Percentiles rank a stretch among this genome's conserved stretches.
Conservation (phyloP, 805 yeast genomes). For the Starmerella riodocensis region DNA sequence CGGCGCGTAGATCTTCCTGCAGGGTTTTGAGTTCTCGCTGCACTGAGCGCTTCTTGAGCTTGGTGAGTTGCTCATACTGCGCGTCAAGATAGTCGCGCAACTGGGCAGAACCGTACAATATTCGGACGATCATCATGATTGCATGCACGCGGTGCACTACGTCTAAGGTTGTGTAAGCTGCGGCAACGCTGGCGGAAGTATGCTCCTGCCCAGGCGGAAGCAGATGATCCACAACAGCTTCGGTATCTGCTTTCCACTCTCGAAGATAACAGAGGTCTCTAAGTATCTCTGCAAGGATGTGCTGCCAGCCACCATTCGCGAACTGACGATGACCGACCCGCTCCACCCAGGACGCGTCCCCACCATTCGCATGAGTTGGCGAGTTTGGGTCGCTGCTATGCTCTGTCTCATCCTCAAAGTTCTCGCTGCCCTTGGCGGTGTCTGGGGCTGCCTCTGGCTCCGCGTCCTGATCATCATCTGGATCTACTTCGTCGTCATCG, state of each 20-base stretch:
- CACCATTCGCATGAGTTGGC: too few species aligned
- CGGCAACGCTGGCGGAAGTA: constrained; percentile 36
- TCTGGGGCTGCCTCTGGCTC: not conserved
- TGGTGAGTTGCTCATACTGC: constrained; percentile 50
- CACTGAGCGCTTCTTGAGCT: constrained; percentile 50
- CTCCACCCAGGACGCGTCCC: constrained; percentile 72
- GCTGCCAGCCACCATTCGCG: constrained; percentile 77
- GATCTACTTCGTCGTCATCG: constrained; percentile 24
- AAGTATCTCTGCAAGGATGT: constrained; percentile 59
- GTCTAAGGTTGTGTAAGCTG: constrained; percentile 45
- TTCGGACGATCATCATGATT: constrained; percentile 49
- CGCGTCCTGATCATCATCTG: constrained; percentile 10
- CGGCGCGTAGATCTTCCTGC: constrained; percentile 36
- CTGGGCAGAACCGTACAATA: constrained; percentile 44
- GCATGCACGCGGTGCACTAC: constrained; percentile 42
- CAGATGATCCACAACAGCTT: constrained; percentile 37
- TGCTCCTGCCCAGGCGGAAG: constrained; percentile 34
- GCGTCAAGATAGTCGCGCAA: constrained; percentile 55
- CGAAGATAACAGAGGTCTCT: constrained; percentile 46
- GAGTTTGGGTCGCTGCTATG: constrained; percentile 4
- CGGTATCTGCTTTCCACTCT: constrained; percentile 38
- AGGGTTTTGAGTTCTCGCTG: constrained; percentile 43
- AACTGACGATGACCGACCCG: constrained; percentile 61
- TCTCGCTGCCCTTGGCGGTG: not conserved
- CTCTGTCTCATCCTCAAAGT: constrained; percentile 2